Base-by-base conservation (phyloP, 2,329 filamentous ascomycete genomes). In the Epichloe uncinata region DNA sequence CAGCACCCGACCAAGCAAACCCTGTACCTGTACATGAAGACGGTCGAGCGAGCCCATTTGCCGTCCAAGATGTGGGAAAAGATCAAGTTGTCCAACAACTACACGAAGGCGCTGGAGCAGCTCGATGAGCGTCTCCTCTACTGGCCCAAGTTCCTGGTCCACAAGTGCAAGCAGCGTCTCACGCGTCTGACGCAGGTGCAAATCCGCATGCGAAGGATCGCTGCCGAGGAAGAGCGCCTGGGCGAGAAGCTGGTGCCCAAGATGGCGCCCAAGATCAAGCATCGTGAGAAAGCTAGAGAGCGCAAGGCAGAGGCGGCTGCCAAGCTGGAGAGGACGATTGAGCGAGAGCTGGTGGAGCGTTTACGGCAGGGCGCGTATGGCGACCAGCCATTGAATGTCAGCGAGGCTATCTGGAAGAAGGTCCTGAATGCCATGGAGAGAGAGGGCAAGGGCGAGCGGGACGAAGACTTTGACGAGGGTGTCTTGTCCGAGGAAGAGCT, bases 11-110 rank as follows among this genome's bases (percentile, higher is more conserved):
- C 67, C 53, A 90, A 87, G 48, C 85, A 87, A 55, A 81, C 81
- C 8, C 77, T 97, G 55, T 97, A 96, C 71, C 82, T 97, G 51
- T 97, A 95, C 76, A 95, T 95, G 77, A 97, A 96, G 73, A 93
- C 88, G 4, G 80, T 90, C 58, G 89, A 95, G 73, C 86, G 93
- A 54, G 77, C 85, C 12, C 91, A 90, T 67, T 79, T 91, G 69
- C 93, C 91, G 1, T 84, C 81, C 52, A 94, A 95, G 69, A 82
- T 91, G 72, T 98, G 93, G 93, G 89, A 97, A 71, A 82, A 84
- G 58, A 88, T 96, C 64, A 87, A 89, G 63, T 74, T 98, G 35
- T 88, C 87, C 30, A 80, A 82, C 60, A 96, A 97, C 73, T 97
- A 97, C 68, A 80, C 82, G 55, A 85, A 90, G 64, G 93, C 93